Evolutionary conservation across 768 basidiomycete species (phyloP), one percentile per base, ranked within the genome.

Genomic region (Russula earlei): DNA sequence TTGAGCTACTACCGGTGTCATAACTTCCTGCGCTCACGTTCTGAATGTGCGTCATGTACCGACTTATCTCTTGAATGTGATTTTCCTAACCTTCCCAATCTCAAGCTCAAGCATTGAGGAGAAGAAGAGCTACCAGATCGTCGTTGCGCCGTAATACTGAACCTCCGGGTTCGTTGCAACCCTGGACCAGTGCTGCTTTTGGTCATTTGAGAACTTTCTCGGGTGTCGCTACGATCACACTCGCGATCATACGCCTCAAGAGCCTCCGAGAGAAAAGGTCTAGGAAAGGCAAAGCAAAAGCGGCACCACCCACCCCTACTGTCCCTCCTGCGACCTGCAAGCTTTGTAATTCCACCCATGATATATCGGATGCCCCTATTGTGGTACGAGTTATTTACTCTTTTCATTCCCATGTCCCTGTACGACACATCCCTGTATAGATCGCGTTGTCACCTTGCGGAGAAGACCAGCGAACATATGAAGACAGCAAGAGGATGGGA

Each of bases 1-100:
- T 47, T 65, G 43, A 45, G 48, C n/a, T 59, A 64, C 29, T 62
- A 64, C 42, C 33, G 38, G 1, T 62, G 63, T 22, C 61, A 58
- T 17, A 38, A 17, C 12, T 43, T 45, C 25, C 38, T 34, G 3
- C 38, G 29, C 42, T 20, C 19, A 25, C 53, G 57, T 31, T 4
- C 19, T 37, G 24, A 36, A n/a, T 38, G 52, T 47, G 46, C 15
- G 6, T 4, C 40, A 9, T n/a, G 6, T 24, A 27, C 29, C 29
- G 3, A 22, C 2, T n/a, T 22, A 12, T 14, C 6, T 20, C 5
- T 41, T 43, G 33, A 27, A 24, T 45, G 17, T 34, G 14, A 24
- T 20, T 9, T 17, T 3, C 31, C 56, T 53, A 12, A 49, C n/a
- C 4, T 20, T 34, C 7, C 22, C 37, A 25, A 19, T 24, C n/a